phyloP scores from a whole-genome alignment of 2,329 filamentous ascomycete species.

The Phoma sp. region DNA sequence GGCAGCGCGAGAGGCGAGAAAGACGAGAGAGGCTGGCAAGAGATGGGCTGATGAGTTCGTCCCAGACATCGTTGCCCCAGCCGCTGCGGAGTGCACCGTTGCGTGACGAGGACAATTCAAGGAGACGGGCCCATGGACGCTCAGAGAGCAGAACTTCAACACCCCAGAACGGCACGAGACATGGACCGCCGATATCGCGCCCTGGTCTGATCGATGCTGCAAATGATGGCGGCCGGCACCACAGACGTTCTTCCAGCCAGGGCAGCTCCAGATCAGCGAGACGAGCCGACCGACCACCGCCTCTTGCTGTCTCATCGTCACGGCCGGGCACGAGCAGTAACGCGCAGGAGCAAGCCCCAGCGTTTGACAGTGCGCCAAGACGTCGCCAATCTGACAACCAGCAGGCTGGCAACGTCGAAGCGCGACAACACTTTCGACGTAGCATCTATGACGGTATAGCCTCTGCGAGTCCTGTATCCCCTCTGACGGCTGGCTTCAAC shows the following conservation, averaged over 20 bases:
- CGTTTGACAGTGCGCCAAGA: slow-evolving; percentile 29
- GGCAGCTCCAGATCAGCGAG: slow-evolving; percentile 50
- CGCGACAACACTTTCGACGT: slow-evolving; percentile 42
- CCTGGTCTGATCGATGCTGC: slow-evolving; percentile 55
- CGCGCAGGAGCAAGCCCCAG: slow-evolving; percentile 55
- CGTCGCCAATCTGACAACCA: slow-evolving; percentile 50
- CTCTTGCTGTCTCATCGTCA: slow-evolving; percentile 30
- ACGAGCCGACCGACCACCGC: slow-evolving; percentile 38
- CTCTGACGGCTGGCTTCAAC: slow-evolving; percentile 36
- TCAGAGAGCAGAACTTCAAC: slow-evolving; percentile 45
- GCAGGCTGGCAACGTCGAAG: slow-evolving; percentile 53
- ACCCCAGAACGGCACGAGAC: slow-evolving; percentile 42
- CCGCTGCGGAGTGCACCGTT: slow-evolving; percentile 34
- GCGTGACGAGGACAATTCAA: slow-evolving; percentile 38
- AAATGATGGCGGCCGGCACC: slow-evolving; percentile 40
- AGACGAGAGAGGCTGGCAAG: slow-evolving; percentile 42
- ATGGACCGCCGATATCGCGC: slow-evolving; percentile 54
- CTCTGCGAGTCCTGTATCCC: slow-evolving; percentile 39
- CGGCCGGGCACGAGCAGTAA: slow-evolving; percentile 57
- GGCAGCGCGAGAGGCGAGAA: slow-evolving; percentile 53
- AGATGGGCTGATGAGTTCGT: slow-evolving; percentile 45
- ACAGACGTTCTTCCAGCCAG: slow-evolving; percentile 55
- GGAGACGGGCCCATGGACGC: slow-evolving; percentile 41
- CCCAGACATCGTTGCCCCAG: slow-evolving; percentile 31
- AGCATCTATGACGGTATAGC: slow-evolving; percentile 30